Evolutionary conservation across 1,284 basidiomycete species (phyloP), one percentile per base, ranked within the genome.

Genomic region (Kalmanozyma brasiliensis): DNA sequence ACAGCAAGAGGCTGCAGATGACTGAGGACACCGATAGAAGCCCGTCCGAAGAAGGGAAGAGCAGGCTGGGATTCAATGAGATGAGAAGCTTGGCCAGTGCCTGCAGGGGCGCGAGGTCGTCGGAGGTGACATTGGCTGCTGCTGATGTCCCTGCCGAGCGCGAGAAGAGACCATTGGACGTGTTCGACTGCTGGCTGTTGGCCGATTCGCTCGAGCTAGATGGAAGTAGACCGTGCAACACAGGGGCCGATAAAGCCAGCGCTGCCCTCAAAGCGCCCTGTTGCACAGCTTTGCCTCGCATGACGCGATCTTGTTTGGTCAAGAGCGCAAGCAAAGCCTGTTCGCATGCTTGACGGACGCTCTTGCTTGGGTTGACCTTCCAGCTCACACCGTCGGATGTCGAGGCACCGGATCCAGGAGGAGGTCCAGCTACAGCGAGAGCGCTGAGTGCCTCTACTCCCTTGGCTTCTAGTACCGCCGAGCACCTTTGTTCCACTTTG

Each of bases 11-110:
- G 6, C 45, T 45, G 41, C 48, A 64, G 17, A 76, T 44, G 53
- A 68, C 45, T 8, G 66, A 48, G 2, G 67, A 44, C 6, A 68
- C 70, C 0, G 62, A 60, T 14, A 51, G 37, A 3, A 61, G 35
- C 0, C 47, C 56, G 8, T 61, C 57, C 9, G 38, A 34, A 7
- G 62, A 53, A 6, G 91, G 91, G 83, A 95, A 96, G 29, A 98
- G 90, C 59, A 94, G 89, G 1, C 91, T 83, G 0, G 95, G 95
- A 13, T 93, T 89, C 1, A 92, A 86, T 0, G 94, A 94, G 76
- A 98, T 98, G 46, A 91, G 86, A 29, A 98, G 88, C 79, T 96
- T 97, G 10, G 94, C 91, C 14, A 98, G 85, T 0, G 93, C 94
- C 81, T 98, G 95, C 26, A 92, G 86, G 0, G 92, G 86, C 11